phyloP scores from a whole-genome alignment of 495 filamentous ascomycete genomes.

The Penicillium malachiteum region DNA sequence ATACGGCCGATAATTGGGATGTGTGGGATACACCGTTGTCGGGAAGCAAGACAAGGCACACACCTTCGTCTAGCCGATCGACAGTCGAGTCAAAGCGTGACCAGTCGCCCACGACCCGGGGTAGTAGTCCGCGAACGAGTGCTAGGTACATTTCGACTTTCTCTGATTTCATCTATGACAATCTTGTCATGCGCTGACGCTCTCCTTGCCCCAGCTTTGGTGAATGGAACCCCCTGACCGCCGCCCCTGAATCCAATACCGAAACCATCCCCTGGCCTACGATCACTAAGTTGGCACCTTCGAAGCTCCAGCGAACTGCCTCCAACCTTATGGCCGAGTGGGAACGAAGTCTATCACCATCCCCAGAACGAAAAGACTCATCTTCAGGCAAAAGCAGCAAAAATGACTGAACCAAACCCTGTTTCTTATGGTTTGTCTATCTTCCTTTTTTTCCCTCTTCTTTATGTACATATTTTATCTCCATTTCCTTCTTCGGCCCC shows the following conservation, averaged over 20 bases:
- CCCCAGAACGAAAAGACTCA: constrained; percentile 30
- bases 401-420: constrained; percentile 27
- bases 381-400: constrained; percentile 38
- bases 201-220: constrained; percentile 32
- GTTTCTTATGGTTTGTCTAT: constrained; percentile 2
- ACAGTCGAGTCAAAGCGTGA: constrained; percentile 45
- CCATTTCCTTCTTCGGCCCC: constrained; percentile 28
- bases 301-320: constrained; percentile 67
- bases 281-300: constrained; percentile 62
- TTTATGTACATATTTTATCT: constrained; percentile 20
- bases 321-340: constrained; percentile 75
- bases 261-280: constrained; percentile 69
- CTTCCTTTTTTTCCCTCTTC: constrained; percentile 12
- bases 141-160: constrained; percentile 50
- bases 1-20: constrained; percentile 62
- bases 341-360: constrained; percentile 55
- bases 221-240: constrained; percentile 38
- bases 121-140: constrained; percentile 50
- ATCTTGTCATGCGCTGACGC: constrained; percentile 33
- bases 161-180: constrained; percentile 35
- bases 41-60: constrained; percentile 40
- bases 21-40: constrained; percentile 63
- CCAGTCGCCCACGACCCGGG: constrained; percentile 47
- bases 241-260: constrained; percentile 34
- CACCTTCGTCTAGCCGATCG: constrained; percentile 47